Evolutionary conservation across 176 grass and related monocot genomes (phyloP), one percentile per base, ranked within the genome.

Genomic region (Juncus effusus): DNA sequence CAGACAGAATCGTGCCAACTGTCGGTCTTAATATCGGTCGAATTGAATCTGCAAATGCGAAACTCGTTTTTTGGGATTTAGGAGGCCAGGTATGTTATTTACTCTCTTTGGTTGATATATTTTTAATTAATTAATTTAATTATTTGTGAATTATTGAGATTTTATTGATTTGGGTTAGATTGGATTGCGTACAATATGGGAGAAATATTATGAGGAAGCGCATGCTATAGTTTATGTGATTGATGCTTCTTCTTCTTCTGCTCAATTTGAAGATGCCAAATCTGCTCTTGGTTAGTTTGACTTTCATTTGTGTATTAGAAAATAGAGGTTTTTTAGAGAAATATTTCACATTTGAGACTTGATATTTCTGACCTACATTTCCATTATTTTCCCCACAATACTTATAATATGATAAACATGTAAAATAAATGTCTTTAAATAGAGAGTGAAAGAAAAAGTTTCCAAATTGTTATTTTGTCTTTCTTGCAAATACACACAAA

Each of bases 201-300:
- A 99, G 81, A 99, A 99, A 86, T 99, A 99, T 79, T 99, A 87
- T 70, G 88, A 99, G 13, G 95, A 99, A 70, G 83, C 95, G 3
- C 86, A 99, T 87, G 89, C 95, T 78, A 76, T 99, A 81, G 86
- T 99, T 52, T 99, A 90, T 85, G 81, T 99, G 52, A 87, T 94
- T 2, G 89, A 99, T 61, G 87, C 95, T 68, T 70, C 85, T 70
- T 76, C 89, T 86, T 78, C 85, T 19, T 80, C 78, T 40, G 80
- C 88, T 69, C 19, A 28, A 47, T 99, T 93, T 81, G 85, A 90
- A 73, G 89, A 99, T 78, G 78, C 95, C 6, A 99, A 87, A 77
- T 90, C 89, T 74, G 80, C 95, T 65, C 78, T 99, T 45, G 95
- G 95, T 99, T 65, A 76, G 78, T 83, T 77, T 39, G 60, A 75